Conservation (phyloP, 2,329 filamentous ascomycete genomes). For the Fusarium sp. region DNA sequence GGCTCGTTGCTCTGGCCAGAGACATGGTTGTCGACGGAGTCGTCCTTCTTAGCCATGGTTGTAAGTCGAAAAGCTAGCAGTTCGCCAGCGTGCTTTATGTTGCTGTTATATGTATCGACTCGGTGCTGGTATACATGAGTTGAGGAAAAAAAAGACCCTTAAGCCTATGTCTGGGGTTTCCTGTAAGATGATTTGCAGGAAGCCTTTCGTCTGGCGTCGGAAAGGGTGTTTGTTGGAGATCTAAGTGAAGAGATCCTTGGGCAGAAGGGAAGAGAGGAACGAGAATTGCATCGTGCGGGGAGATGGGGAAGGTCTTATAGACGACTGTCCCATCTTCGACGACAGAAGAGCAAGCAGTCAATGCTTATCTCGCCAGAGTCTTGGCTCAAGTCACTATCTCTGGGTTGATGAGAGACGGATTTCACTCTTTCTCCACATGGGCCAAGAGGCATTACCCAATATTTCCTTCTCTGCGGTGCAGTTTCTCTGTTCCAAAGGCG, state of each 20-base stretch:
- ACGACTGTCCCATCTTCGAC: conserved; percentile 14
- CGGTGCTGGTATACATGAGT: conserved; percentile 6
- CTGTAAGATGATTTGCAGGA: conserved; percentile 30
- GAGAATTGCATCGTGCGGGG: conserved; percentile 14
- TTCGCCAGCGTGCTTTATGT: conserved; percentile 21
- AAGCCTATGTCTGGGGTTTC: conserved; percentile 34
- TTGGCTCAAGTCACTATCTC: conserved; percentile 27
- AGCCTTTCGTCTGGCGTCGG: conserved; percentile 35
- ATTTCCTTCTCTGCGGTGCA: conserved; percentile 37
- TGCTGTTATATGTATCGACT: neutral
- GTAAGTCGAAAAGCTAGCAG: conserved; percentile 12
- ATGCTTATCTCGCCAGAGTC: conserved; percentile 31
- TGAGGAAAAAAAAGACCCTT: neutral
- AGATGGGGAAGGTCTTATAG: conserved; percentile 39
- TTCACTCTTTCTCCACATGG: conserved; percentile 28
- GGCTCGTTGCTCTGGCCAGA: conserved; percentile 47
- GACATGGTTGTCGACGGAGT: conserved; percentile 37
- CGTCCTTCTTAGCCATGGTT: conserved; percentile 37
- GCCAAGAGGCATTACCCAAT: conserved; percentile 34
- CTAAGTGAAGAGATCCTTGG: conserved; percentile 28
- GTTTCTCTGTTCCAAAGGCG: conserved; percentile 34
- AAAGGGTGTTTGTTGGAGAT: conserved; percentile 14
- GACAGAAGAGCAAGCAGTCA: conserved; percentile 6
- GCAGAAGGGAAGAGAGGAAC: neutral
- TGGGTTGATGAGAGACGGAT: conserved; percentile 12